Base-by-base conservation (phyloP, 257 asterid species). In the Rauvolfia tetraphylla region DNA sequence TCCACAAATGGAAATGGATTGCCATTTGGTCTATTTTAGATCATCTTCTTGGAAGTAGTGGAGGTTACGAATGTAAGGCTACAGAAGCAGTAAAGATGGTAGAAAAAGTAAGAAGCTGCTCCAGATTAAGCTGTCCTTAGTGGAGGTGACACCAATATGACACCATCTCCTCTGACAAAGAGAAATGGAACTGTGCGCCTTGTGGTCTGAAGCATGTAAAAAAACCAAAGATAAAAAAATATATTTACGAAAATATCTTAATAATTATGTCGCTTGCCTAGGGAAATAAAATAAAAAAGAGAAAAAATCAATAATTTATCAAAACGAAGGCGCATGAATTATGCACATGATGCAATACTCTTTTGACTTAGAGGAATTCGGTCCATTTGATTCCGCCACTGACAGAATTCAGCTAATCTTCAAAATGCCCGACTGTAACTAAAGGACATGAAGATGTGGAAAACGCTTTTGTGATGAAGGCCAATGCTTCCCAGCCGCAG, bases 101-200 rank as follows among this genome's bases (percentile, higher is more conserved):
- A 59, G 36, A 44, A 36, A 73, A 11, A n/a, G 20, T 18, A 51
- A 57, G 27, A 73, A 5, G 73, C 59, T 49, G 77, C 68, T 57
- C 82, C 22, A 68, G 39, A 72, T 90, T 89, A 94, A 67, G 95
- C 93, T 18, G 98, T 91, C 82, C 99, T 84, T 58, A 92, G 74
- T 27, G 98, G 98, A 65, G 98, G 98, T 39, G 99, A 92, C 76
- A 92, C 98, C 89, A 92, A 83, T 74, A 95, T 95, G 72, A 95
- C 98, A 25, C 98, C 98, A 73, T 95, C 99, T 78, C 99, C 99
- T 84, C 99, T 83, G 68, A 95, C 98, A 76, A 95, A 95, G 48
- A 95, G 89, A 83, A 89, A 92, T 0, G 95, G 98, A 27, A 95
- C 85, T 0, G 90, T 88, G 25, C 96, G 93, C 79, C 85, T 95